Conservation (phyloP, 2,329 filamentous ascomycete genomes). For the Chaetomiaceae sp. region DNA sequence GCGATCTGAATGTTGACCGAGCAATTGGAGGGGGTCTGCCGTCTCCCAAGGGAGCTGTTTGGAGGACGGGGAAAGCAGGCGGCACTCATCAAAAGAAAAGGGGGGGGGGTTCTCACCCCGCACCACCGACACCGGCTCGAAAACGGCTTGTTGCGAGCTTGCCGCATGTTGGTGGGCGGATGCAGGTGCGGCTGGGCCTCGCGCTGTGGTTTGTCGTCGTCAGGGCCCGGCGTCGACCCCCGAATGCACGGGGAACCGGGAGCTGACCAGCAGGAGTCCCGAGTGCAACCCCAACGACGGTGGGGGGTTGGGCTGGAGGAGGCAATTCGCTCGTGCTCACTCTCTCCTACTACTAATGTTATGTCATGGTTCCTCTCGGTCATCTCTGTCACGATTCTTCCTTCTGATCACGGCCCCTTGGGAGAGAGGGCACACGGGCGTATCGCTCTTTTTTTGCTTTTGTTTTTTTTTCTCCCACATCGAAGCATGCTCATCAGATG, state of each 20-base stretch:
- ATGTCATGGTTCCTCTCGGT: not conserved
- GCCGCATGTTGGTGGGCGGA: not conserved
- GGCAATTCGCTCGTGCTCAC: not conserved
- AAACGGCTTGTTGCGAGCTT: too few relatives aligned
- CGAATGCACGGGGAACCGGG: constrained; percentile 2
- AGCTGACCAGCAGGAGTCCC: constrained; percentile 9
- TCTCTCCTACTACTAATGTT: too few relatives aligned
- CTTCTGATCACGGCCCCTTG: not conserved
- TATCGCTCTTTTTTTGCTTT: too few relatives aligned
- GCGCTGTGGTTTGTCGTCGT: constrained; percentile 1
- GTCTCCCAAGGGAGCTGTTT: too few relatives aligned
- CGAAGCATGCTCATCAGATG: too few relatives aligned
- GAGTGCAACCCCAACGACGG: constrained; percentile 19
- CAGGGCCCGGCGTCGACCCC: constrained; percentile 2
- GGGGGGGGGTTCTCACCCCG: too few relatives aligned
- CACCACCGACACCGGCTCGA: constrained; percentile 7
- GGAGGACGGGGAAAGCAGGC: too few relatives aligned
- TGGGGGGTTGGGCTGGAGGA: not conserved
- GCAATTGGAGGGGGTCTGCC: too few relatives aligned
- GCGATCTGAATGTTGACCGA: too few relatives aligned
- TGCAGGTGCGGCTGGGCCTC: not conserved
- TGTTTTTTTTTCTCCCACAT: too few relatives aligned
- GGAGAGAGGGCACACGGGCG: not conserved
- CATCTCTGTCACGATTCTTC: not conserved
- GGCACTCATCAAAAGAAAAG: too few relatives aligned